Percentiles rank a stretch among this genome's conserved stretches.
These are phyloP conservation scores for Purshia tridentata DNA, from an alignment of 306 rosid genomes.

Conservation along the genomic window DNA sequence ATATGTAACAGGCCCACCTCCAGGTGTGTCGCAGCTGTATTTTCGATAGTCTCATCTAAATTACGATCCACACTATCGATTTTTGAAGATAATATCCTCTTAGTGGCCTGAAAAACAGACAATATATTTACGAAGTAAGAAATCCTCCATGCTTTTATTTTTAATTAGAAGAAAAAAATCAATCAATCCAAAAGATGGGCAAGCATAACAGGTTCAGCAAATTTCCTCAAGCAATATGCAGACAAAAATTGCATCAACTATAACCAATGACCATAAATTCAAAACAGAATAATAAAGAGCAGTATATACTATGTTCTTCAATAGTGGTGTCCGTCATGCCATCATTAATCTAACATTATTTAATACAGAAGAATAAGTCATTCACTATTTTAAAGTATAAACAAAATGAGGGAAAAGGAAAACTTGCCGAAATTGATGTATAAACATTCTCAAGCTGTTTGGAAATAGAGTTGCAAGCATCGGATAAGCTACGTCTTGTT, in stretches of 20 bases:
- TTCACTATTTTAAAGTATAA: background rate
- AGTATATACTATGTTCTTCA: background rate
- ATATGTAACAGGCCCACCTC: conserved; percentile 46
- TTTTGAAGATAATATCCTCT: conserved; percentile 56
- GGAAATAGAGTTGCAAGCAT: conserved; percentile 71
- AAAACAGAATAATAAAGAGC: background rate
- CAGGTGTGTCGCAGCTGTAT: conserved; percentile 43
- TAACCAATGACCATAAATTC: background rate
- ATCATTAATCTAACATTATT: background rate
- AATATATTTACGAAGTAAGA: conserved; percentile 20
- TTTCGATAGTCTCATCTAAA: conserved; percentile 55
- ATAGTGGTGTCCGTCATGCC: background rate
- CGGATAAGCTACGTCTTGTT: conserved; percentile 77
- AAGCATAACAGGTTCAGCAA: conserved; percentile 9
- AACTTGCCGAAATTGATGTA: conserved; percentile 63
- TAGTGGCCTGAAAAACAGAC: conserved; percentile 57
- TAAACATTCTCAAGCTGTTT: conserved; percentile 74
- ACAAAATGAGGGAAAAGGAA: background rate
- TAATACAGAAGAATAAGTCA: background rate
- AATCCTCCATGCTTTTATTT: background rate
- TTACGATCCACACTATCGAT: conserved; percentile 52
- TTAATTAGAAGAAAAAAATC: conserved; percentile 1
- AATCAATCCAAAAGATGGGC: conserved; percentile 8
- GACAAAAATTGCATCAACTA: background rate
- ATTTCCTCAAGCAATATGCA: conserved; percentile 17